These are phyloP conservation scores for Entomortierella lignicola DNA, from an alignment of 192 early-diverging fungal genomes.

Conservation along the genomic window DNA sequence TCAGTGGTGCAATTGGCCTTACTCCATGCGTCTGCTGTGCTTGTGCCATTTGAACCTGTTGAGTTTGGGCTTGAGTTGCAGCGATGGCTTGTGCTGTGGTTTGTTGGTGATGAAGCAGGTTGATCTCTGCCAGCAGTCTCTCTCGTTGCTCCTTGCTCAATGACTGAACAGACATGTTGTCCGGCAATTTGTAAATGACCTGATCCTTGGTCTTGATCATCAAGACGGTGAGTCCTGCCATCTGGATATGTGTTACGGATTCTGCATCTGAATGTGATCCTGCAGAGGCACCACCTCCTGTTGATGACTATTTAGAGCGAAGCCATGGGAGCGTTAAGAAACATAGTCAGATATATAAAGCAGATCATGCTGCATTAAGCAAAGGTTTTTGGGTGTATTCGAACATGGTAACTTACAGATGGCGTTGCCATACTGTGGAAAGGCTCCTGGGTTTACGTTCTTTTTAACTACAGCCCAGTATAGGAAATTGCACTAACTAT, in stretches of 20 bases:
- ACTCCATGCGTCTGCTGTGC: constrained; percentile 9
- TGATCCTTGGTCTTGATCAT: constrained; percentile 59
- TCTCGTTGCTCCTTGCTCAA: constrained; percentile 58
- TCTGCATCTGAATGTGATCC: constrained; percentile 32
- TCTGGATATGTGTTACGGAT: constrained; percentile 51
- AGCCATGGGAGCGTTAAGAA: not conserved
- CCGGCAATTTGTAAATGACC: constrained; percentile 66
- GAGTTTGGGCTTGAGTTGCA: constrained; percentile 36
- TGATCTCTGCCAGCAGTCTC: constrained; percentile 58
- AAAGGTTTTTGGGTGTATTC: not conserved
- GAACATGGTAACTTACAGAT: constrained; percentile 13
- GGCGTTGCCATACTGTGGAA: constrained; percentile 16
- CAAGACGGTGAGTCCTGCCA: constrained; percentile 59
- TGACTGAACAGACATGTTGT: constrained; percentile 64
- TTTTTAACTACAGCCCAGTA: too few species aligned
- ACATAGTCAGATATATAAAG: not conserved
- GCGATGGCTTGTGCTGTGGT: constrained; percentile 43
- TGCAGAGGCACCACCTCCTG: not conserved
- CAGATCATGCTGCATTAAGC: too few species aligned
- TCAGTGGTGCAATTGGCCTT: constrained; percentile 23
- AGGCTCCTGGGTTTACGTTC: too few species aligned
- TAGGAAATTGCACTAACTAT: too few species aligned
- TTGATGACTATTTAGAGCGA: not conserved
- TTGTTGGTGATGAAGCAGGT: constrained; percentile 58
- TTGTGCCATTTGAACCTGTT: constrained; percentile 38